Evolutionary conservation across 2,329 filamentous ascomycete genomes (phyloP).

Genomic region (Fusarium agapanthi): DNA sequence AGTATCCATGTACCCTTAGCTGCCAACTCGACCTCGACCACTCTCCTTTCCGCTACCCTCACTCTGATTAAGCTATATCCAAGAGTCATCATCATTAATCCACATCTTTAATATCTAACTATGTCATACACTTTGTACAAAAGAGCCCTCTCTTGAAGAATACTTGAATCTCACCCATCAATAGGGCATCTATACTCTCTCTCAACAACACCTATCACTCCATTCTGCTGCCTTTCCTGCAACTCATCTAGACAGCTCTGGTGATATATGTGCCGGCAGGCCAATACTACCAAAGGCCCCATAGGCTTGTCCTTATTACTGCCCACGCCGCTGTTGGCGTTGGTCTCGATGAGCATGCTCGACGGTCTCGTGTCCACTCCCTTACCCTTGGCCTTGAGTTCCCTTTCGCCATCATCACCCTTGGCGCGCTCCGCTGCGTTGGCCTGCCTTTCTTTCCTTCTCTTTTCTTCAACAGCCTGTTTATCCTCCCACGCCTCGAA

Average conservation of each 20-base stretch:
- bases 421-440: constrained; percentile 50
- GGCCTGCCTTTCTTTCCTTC: constrained; percentile 55
- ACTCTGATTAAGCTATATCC: neutral
- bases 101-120: constrained; percentile 31
- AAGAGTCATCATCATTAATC: constrained; percentile 41
- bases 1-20: neutral
- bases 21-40: neutral
- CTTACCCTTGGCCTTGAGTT: constrained; percentile 56
- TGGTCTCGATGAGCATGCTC: constrained; percentile 51
- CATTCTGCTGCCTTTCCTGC: constrained; percentile 61
- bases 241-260: constrained; percentile 73
- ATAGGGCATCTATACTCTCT: constrained; percentile 65
- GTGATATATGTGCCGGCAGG: constrained; percentile 77
- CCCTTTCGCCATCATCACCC: constrained; percentile 44
- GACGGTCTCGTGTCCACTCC: constrained; percentile 51
- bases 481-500: constrained; percentile 84
- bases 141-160: constrained; percentile 9
- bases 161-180: constrained; percentile 54
- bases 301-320: constrained; percentile 58
- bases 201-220: constrained; percentile 56
- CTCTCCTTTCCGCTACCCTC: neutral
- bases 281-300: constrained; percentile 72
- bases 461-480: constrained; percentile 57
- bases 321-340: constrained; percentile 14
- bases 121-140: constrained; percentile 40